Conservation (phyloP, 257 asterid genomes). For the Solanum lignicaule region DNA sequence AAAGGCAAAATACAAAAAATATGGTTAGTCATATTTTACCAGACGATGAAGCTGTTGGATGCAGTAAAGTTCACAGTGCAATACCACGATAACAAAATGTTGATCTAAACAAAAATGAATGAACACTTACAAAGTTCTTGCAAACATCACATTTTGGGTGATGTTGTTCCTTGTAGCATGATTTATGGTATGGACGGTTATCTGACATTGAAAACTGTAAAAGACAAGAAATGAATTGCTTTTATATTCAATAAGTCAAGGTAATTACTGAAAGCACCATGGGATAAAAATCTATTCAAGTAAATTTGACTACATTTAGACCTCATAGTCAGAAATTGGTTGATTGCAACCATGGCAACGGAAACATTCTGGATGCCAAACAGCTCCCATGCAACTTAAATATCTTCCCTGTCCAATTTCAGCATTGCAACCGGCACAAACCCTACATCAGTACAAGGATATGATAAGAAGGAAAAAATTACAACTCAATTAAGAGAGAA, state of each 20-base stretch:
- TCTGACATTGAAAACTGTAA: constrained; percentile 86
- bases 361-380: constrained; percentile 99
- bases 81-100: not conserved
- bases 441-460: constrained; percentile 25
- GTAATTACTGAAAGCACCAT: not conserved
- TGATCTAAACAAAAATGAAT: not conserved
- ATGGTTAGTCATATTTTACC: not conserved
- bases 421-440: constrained; percentile 83
- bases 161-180: constrained; percentile 85
- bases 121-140: constrained; percentile 67
- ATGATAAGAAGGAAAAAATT: not conserved
- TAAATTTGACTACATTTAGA: constrained; percentile 15
- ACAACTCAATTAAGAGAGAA: not conserved
- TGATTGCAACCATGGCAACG: constrained; percentile 65
- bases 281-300: not conserved
- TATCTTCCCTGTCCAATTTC: constrained; percentile 93
- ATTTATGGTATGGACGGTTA: constrained; percentile 78
- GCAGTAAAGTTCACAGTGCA: not conserved
- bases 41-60: not conserved
- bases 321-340: constrained; percentile 96
- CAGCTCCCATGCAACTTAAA: constrained; percentile 87
- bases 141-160: constrained; percentile 99
- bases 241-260: not conserved
- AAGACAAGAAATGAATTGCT: not conserved
- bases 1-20: not conserved